A percentile compares a stretch with the other conserved stretches of the same genome.
Conservation (phyloP, 2,329 filamentous ascomycete species). For the Neocucurbitaria cava region DNA sequence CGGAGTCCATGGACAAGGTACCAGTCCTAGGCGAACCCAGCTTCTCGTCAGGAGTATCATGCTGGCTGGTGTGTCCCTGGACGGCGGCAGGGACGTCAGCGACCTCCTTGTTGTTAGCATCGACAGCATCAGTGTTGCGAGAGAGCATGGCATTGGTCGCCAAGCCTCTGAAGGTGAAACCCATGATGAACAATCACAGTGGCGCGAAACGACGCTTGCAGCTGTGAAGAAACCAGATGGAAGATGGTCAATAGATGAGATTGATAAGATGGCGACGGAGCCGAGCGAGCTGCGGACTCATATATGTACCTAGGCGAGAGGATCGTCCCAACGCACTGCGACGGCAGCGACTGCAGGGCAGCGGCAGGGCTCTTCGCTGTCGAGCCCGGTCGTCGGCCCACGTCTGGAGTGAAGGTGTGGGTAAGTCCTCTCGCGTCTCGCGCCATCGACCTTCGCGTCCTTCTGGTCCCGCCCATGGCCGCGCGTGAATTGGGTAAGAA, state of each 20-base stretch:
- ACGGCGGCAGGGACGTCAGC: slow-evolving; percentile 38
- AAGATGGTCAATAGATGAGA: slow-evolving; percentile 25
- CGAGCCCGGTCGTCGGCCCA: slow-evolving; percentile 18
- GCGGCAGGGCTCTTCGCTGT: slow-evolving; percentile 1
- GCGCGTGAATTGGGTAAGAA: slow-evolving; percentile 14
- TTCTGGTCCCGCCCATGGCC: slow-evolving; percentile 17
- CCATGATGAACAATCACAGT: slow-evolving; percentile 29
- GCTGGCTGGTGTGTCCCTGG: slow-evolving; percentile 37
- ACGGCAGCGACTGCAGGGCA: slow-evolving; percentile 11
- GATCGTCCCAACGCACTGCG: slow-evolving; percentile 19
- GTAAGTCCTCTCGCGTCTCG: slow-evolving; percentile 8
- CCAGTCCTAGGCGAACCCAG: slow-evolving; percentile 29
- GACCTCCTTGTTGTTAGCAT: slow-evolving; percentile 32
- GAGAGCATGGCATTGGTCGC: slow-evolving; percentile 35
- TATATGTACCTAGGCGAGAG: slow-evolving; percentile 18
- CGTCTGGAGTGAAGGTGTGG: slow-evolving; percentile 16
- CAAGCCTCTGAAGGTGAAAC: slow-evolving; percentile 41
- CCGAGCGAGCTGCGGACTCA: slow-evolving; percentile 23
- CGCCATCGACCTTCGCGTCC: slow-evolving; percentile 5
- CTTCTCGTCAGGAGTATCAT: slow-evolving; percentile 37
- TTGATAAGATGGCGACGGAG: slow-evolving; percentile 33
- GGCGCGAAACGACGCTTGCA: not conserved
- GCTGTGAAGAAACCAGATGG: slow-evolving; percentile 5
- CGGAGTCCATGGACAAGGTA: slow-evolving; percentile 24
- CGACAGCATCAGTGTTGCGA: slow-evolving; percentile 15